Evolutionary conservation across 2,329 filamentous ascomycete genomes (phyloP).

Genomic region (Tolypocladium nubicola): DNA sequence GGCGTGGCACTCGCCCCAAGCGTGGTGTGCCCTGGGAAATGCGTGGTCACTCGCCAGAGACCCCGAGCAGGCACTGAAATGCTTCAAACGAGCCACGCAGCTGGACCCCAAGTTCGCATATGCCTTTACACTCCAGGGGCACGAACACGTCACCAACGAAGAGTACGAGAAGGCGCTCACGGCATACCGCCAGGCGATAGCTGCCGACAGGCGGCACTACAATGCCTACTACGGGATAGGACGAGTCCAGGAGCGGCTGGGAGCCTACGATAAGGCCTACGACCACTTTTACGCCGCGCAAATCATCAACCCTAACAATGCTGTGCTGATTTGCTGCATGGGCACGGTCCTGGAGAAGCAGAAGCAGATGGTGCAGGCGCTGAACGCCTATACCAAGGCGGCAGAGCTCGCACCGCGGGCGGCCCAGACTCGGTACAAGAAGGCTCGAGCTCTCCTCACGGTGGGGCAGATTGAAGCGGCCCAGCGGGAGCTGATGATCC

Average conservation of each 20-base stretch:
- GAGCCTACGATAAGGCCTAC: slow-evolving; percentile 83
- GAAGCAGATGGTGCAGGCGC: slow-evolving; percentile 67
- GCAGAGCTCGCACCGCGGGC: slow-evolving; percentile 72
- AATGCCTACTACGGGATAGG: slow-evolving; percentile 95
- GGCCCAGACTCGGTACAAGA: slow-evolving; percentile 82
- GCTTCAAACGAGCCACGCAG: slow-evolving; percentile 91
- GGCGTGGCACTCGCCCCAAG: slow-evolving; percentile 81
- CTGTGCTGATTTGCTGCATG: slow-evolving; percentile 85
- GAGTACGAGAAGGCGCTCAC: slow-evolving; percentile 92
- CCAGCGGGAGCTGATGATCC: slow-evolving; percentile 69
- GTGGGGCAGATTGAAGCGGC: slow-evolving; percentile 62
- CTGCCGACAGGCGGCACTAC: slow-evolving; percentile 82
- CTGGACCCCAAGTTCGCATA: slow-evolving; percentile 87
- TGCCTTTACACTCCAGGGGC: slow-evolving; percentile 88
- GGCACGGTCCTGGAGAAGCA: slow-evolving; percentile 83
- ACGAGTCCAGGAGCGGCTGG: slow-evolving; percentile 78
- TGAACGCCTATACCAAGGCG: slow-evolving; percentile 74
- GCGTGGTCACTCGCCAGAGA: slow-evolving; percentile 87
- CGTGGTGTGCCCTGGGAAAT: slow-evolving; percentile 93
- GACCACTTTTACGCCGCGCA: slow-evolving; percentile 84
- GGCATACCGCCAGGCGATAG: slow-evolving; percentile 77
- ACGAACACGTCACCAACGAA: slow-evolving; percentile 92
- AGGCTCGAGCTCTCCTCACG: slow-evolving; percentile 76
- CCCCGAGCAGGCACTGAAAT: slow-evolving; percentile 86
- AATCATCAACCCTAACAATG: slow-evolving; percentile 85